phyloP scores from a whole-genome alignment of 192 early-diverging fungal genomes.

The Gigaspora rosea region DNA sequence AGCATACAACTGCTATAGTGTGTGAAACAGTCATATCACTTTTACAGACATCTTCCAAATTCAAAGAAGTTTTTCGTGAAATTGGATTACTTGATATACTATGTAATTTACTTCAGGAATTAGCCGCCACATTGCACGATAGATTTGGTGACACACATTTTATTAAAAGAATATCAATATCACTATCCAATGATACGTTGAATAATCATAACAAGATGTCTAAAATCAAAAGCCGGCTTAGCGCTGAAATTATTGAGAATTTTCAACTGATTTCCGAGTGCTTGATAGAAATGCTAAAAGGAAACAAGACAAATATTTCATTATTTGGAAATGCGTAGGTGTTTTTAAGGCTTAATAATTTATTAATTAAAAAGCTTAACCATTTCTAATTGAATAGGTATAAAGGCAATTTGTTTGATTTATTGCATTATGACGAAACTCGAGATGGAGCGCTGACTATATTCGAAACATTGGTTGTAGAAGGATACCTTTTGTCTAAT shows the following conservation, averaged over 20 bases:
- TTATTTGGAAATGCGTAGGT: conserved; percentile 55
- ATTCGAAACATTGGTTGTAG: conserved; percentile 52
- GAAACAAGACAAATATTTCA: conserved; percentile 43
- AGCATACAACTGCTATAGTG: conserved; percentile 49
- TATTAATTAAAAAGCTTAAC: not conserved
- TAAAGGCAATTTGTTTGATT: conserved; percentile 56
- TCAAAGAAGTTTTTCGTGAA: conserved; percentile 59
- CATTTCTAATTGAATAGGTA: conserved; percentile 35
- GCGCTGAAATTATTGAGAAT: conserved; percentile 51
- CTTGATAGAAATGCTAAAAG: conserved; percentile 48
- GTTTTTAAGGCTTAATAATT: not conserved
- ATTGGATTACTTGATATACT: conserved; percentile 64
- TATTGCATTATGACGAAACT: conserved; percentile 57
- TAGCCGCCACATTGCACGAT: conserved; percentile 47
- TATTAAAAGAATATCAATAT: conserved; percentile 43
- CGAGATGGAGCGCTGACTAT: conserved; percentile 50
- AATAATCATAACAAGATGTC: conserved; percentile 20
- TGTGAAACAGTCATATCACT: conserved; percentile 47
- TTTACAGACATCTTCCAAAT: conserved; percentile 48
- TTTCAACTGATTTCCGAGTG: conserved; percentile 56
- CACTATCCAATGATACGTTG: conserved; percentile 40
- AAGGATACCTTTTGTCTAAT: conserved; percentile 40
- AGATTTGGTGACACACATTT: conserved; percentile 41
- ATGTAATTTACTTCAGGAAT: conserved; percentile 52
- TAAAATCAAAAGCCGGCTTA: conserved; percentile 40